These are phyloP conservation scores for Xerocomus brunneocitrinus DNA, from an alignment of 768 basidiomycete species.

Conservation along the genomic window DNA sequence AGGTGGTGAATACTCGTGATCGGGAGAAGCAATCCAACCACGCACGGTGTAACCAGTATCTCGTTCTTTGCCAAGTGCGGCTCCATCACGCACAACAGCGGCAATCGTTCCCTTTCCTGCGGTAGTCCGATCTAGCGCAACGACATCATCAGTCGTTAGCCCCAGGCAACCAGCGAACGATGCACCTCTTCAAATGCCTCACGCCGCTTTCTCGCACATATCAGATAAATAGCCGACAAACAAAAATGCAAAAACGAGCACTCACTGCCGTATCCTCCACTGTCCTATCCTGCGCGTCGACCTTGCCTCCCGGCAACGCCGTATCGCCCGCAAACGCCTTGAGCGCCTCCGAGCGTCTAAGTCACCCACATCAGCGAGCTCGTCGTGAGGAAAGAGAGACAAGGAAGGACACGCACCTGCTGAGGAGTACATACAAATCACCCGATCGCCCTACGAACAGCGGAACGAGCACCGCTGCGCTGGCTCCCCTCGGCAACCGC, in stretches of 20 bases:
- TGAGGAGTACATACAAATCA: conserved; percentile 83
- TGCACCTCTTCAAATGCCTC: conserved; percentile 89
- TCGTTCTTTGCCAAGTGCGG: conserved; percentile 71
- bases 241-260: background rate
- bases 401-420: conserved; percentile 48
- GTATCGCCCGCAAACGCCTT: conserved; percentile 84
- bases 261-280: conserved; percentile 77
- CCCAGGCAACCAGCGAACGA: background rate
- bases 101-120: conserved; percentile 61
- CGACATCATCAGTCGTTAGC: background rate
- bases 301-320: conserved; percentile 80
- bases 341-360: conserved; percentile 68
- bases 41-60: conserved; percentile 82
- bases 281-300: conserved; percentile 61
- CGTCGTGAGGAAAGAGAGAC: background rate
- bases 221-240: background rate
- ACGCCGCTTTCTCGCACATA: conserved; percentile 50
- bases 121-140: conserved; percentile 74
- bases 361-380: background rate
- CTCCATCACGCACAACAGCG: conserved; percentile 72
- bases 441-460: conserved; percentile 81
- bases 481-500: conserved; percentile 50
- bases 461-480: conserved; percentile 78
- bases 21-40: conserved; percentile 4
- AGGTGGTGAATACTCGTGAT: background rate